Base-by-base conservation (phyloP, 2,329 filamentous ascomycete species). In the Aspergillus pseudoglaucus region DNA sequence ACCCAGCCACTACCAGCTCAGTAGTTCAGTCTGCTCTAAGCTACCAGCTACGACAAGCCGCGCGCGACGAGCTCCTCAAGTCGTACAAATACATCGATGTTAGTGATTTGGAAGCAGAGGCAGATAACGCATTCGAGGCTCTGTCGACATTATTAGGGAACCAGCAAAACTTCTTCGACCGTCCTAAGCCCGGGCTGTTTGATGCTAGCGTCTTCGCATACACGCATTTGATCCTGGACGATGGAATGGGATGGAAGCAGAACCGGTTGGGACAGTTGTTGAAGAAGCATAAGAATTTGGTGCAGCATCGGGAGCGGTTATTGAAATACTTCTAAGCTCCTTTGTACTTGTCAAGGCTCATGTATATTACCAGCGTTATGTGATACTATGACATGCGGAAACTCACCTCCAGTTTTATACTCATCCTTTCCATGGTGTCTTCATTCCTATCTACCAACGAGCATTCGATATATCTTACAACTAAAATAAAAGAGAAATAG, bases 191-290 rank as follows among this genome's bases (percentile, higher is more conserved):
- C 0, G 82, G 83, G 0, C 62, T 91, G 20, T 91, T 97, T 58
- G 93, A 98, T 69, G 90, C 91, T 6, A 83, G 82, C 46, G 81
- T 97, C 2, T 97, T 96, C 70, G 84, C 89, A 3, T 98, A 96
- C 67, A 90, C 88, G 0, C 82, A 94, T 66, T 73, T 95, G 44
- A 74, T 97, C 45, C 69, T 95, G 45, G 82, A 87, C 50, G 76
- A 82, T 30, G 60, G 59, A 2, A 60, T 89, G 54, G 73, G 69
- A 1, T 90, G 87, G 87, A 73, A 72, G 49, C 81, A 87, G 48
- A 77, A 76, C 51, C 73, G 75, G 46, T 69, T 95, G 45, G 73
- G 67, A 12, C 74, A 78, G 47, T 70, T 79, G 44, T 61, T 95
- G 49, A 67, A 65, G 45, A 72, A 71, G 49, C 78, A 82, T 57